Evolutionary conservation across 768 basidiomycete species (phyloP), one percentile per base, ranked within the genome.

Genomic region (Tulasnella sp.): DNA sequence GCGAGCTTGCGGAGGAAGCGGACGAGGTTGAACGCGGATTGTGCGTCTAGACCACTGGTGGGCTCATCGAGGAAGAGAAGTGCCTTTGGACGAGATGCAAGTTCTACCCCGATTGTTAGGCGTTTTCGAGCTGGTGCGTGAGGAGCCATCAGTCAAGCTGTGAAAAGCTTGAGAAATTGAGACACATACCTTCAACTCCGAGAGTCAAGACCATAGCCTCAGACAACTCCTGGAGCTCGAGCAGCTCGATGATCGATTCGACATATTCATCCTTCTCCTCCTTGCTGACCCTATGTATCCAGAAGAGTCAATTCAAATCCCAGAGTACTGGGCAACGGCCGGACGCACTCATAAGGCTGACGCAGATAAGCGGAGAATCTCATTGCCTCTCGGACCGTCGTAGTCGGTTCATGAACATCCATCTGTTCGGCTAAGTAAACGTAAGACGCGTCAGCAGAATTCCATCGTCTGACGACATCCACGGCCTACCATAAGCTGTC

Each of bases 21-120:
- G 63, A 83, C 77, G 67, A 83, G 80, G 71, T 80, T 77, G 77
- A 80, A 81, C 0, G 83, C 82, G 5, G 81, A 80, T 74, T 84
- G 83, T 7, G 82, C 82, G 67, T 83, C 82, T 17, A 83, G 77
- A 74, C 82, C 92, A 32, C 91, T 89, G 0, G 94, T 95, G 0
- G 94, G 94, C 78, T 95, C 93, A 77, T 95, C 94, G 40, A 94
- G 80, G 83, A 95, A 95, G 19, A 95, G 83, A 0, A 96, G 82
- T 0, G 94, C 81, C 75, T 90, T 87, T 0, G 92, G 92, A 78
- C 84, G 84, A 72, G 85, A 83, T 39, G 83, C 84, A 5, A 86
- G 81, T 77, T 86, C 85, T 77, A 86, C 85, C 75, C 82, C 85
- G 75, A 86, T 86, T 11, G 84, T 85, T 29, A 86, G 78, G 34